Conservation (phyloP, 306 rosid species). For the Casuarina glauca region DNA sequence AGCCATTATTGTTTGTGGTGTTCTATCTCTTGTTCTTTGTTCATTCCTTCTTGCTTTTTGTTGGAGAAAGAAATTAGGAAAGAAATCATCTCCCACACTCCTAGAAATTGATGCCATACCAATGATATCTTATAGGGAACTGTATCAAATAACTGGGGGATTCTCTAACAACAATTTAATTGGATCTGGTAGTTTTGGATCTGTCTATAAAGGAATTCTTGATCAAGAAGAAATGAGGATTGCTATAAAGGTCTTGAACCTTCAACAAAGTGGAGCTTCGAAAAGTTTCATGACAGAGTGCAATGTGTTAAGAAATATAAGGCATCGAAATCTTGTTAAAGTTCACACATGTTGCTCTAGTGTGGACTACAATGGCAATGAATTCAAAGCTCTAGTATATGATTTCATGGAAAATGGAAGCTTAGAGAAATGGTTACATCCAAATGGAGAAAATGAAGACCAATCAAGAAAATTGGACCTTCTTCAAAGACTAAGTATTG, state of each 20-base stretch:
- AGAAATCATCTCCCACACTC: too few species aligned
- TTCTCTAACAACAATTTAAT: too few species aligned
- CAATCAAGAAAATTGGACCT: not conserved
- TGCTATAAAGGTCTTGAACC: constrained; percentile 37
- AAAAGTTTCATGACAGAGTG: constrained; percentile 34
- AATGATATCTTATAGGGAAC: too few species aligned
- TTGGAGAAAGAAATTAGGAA: too few species aligned
- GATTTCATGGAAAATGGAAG: constrained; percentile 34
- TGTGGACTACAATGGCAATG: constrained; percentile 26
- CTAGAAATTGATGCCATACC: too few species aligned
- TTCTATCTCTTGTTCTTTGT: too few species aligned
- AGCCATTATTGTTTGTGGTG: too few species aligned
- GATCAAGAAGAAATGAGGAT: constrained; percentile 14
- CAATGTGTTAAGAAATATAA: constrained; percentile 20
- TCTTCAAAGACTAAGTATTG: constrained; percentile 27
- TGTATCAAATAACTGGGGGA: too few species aligned
- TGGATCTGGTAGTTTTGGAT: too few species aligned
- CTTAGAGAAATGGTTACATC: constrained; percentile 39
- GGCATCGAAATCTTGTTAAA: constrained; percentile 32
- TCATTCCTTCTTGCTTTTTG: too few species aligned
- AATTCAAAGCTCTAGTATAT: constrained; percentile 38
- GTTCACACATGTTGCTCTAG: constrained; percentile 34
- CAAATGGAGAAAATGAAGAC: not conserved
- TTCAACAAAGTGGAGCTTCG: constrained; percentile 29
- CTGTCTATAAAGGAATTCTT: too few species aligned